Evolutionary conservation across 768 basidiomycete species (phyloP).

Genomic region (Pleurotus platypus): DNA sequence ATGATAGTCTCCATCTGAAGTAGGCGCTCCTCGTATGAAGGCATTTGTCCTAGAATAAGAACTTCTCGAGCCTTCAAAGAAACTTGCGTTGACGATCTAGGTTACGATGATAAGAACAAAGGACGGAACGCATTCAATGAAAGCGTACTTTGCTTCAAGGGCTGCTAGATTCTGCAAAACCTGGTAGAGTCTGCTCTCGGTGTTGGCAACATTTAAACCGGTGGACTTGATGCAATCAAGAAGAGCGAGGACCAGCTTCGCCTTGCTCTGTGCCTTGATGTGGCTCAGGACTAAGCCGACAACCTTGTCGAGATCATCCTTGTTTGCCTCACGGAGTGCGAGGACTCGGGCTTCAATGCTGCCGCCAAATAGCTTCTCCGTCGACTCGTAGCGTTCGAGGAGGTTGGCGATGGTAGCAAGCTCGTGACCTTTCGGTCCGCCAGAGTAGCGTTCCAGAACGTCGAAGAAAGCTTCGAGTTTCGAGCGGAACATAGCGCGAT

Average conservation of each 20-base stretch:
- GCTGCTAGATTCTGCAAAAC: conserved; percentile 79
- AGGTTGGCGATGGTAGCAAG: conserved; percentile 72
- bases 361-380: conserved; percentile 91
- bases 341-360: conserved; percentile 92
- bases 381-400: conserved; percentile 75
- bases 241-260: conserved; percentile 79
- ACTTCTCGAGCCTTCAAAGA: conserved; percentile 96
- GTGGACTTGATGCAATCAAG: conserved; percentile 88
- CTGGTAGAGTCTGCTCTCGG: conserved; percentile 70
- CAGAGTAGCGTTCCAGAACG: conserved; percentile 73
- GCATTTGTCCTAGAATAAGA: conserved; percentile 92
- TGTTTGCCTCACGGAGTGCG: conserved; percentile 85
- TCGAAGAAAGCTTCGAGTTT: conserved; percentile 70
- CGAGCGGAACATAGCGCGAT: conserved; percentile 74
- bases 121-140: neutral
- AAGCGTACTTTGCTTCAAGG: conserved; percentile 80
- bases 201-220: conserved; percentile 68
- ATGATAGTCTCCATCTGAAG: conserved; percentile 94
- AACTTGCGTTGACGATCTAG: conserved; percentile 85
- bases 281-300: conserved; percentile 88
- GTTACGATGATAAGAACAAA: neutral
- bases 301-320: conserved; percentile 88
- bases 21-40: conserved; percentile 92
- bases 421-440: conserved; percentile 87
- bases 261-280: conserved; percentile 92